Percentiles rank a stretch among this genome's conserved stretches.
Conservation (phyloP, 768 basidiomycete species). For the Tephrocybe sp. region DNA sequence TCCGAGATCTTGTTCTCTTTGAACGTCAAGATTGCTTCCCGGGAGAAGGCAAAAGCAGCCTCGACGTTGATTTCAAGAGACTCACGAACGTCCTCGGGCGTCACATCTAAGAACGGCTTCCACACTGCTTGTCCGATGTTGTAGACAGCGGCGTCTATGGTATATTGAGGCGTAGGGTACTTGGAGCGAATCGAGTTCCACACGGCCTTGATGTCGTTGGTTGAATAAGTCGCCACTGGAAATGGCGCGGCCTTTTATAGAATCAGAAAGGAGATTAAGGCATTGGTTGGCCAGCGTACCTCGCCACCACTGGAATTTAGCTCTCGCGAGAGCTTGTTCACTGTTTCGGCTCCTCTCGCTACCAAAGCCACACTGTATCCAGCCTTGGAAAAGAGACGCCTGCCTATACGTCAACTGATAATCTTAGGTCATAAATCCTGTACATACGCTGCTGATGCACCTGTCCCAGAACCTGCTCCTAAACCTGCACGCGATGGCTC, state of each 20-base stretch:
- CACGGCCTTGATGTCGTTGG: constrained; percentile 48
- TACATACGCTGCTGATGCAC: constrained; percentile 57
- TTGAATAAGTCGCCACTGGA: constrained; percentile 49
- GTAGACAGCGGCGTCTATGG: constrained; percentile 62
- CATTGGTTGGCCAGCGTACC: constrained; percentile 28
- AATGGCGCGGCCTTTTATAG: constrained; percentile 54
- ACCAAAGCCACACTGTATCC: constrained; percentile 71
- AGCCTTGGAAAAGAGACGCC: constrained; percentile 58
- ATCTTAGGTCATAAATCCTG: neutral
- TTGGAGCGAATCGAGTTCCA: constrained; percentile 46
- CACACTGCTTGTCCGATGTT: constrained; percentile 59
- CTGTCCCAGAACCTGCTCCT: constrained; percentile 52
- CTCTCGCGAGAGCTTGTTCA: constrained; percentile 54
- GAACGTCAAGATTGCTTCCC: constrained; percentile 58
- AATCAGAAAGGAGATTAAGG: neutral
- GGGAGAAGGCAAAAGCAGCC: constrained; percentile 64
- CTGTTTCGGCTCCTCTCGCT: constrained; percentile 52
- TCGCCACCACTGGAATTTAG: constrained; percentile 60
- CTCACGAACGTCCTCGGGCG: constrained; percentile 53
- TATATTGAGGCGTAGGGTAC: constrained; percentile 48
- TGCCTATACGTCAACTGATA: constrained; percentile 22
- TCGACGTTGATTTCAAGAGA: constrained; percentile 53
- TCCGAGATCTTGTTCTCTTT: constrained; percentile 55
- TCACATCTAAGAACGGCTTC: constrained; percentile 69
- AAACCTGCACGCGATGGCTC: constrained; percentile 33